Conservation (phyloP, 805 yeast species). For the Candida railenensis region DNA sequence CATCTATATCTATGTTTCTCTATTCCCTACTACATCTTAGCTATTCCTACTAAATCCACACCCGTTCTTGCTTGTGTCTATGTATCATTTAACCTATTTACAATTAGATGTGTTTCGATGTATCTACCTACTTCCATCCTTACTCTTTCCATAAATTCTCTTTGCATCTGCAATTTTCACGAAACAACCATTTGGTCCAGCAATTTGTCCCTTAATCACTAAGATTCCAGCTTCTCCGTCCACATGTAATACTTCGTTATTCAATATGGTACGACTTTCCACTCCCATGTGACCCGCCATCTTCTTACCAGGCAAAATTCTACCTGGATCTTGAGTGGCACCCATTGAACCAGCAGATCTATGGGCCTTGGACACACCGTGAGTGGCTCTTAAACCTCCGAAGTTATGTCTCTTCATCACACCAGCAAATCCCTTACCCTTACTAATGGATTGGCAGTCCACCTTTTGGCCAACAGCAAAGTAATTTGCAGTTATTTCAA, state of each 20-base stretch:
- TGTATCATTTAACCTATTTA: slow-evolving; percentile 4
- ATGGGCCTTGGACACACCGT: slow-evolving; percentile 92
- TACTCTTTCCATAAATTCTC: slow-evolving; percentile 42
- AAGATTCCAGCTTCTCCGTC: slow-evolving; percentile 81
- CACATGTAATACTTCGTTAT: slow-evolving; percentile 71
- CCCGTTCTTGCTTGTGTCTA: too few species aligned
- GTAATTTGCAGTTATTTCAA: slow-evolving; percentile 77
- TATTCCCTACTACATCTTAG: too few species aligned
- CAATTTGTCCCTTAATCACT: slow-evolving; percentile 83
- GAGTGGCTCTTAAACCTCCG: slow-evolving; percentile 86
- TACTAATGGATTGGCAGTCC: slow-evolving; percentile 74
- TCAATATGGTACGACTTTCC: slow-evolving; percentile 68
- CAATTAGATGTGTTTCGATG: not conserved
- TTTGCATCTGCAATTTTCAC: slow-evolving; percentile 81
- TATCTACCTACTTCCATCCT: slow-evolving; percentile 7
- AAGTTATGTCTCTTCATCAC: slow-evolving; percentile 96
- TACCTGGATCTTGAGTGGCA: slow-evolving; percentile 92
- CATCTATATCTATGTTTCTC: too few species aligned
- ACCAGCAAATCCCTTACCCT: slow-evolving; percentile 97
- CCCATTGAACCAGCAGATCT: slow-evolving; percentile 98
- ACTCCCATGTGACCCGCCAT: slow-evolving; percentile 99
- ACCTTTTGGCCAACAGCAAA: slow-evolving; percentile 81
- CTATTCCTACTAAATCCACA: too few species aligned
- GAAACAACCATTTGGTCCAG: slow-evolving; percentile 79
- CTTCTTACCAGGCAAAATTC: slow-evolving; percentile 93